These are phyloP conservation scores for Scleroderma citrinum DNA, from an alignment of 768 basidiomycete species.

Conservation along the genomic window DNA sequence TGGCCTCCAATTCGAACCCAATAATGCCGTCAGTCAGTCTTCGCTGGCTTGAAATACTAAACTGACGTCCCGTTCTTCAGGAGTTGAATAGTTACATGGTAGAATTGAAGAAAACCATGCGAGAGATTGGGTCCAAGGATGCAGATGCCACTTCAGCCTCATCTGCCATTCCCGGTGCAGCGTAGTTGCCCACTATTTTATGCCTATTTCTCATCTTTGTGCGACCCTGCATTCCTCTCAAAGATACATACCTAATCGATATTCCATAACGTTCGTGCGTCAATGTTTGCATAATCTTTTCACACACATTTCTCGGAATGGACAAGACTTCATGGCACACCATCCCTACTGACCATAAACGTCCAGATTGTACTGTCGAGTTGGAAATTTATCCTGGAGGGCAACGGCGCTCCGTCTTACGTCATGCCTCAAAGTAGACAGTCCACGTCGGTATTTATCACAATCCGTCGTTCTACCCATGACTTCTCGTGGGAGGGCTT, in stretches of 20 bases:
- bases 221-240: too few relatives aligned
- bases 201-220: too few relatives aligned
- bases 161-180: background rate
- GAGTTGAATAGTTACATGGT: slow-evolving; percentile 29
- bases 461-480: background rate
- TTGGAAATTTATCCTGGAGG: background rate
- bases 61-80: slow-evolving; percentile 16
- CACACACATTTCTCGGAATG: too few relatives aligned
- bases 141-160: background rate
- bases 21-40: slow-evolving; percentile 41
- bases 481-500: too few relatives aligned
- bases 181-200: background rate
- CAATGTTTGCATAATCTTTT: too few relatives aligned
- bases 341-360: background rate
- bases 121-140: slow-evolving; percentile 4
- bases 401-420: too few relatives aligned
- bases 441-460: background rate
- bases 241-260: too few relatives aligned
- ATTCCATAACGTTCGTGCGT: too few relatives aligned
- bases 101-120: slow-evolving; percentile 22
- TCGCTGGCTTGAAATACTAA: background rate
- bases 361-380: background rate
- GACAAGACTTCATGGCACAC: background rate
- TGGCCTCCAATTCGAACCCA: slow-evolving; percentile 81
- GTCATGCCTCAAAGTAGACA: background rate